Percentiles rank a stretch among this genome's conserved stretches.
These are phyloP conservation scores for Prunus armeniaca DNA, from an alignment of 306 rosid genomes.

Conservation along the genomic window DNA sequence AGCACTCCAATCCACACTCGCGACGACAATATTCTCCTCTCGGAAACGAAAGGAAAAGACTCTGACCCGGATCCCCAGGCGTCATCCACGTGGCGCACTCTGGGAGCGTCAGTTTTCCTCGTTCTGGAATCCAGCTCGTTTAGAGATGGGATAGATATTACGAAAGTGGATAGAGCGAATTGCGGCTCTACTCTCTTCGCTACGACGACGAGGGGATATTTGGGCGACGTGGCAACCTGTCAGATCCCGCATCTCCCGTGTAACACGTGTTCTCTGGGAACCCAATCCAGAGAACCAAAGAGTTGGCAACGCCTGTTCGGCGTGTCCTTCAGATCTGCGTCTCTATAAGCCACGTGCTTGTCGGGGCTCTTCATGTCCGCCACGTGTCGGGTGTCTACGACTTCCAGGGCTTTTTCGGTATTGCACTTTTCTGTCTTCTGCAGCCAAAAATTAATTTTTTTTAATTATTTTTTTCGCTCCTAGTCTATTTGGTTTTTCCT, in stretches of 20 bases:
- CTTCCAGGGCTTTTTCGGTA: slow-evolving; percentile 15
- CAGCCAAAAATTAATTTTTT: neutral
- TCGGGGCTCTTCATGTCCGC: neutral
- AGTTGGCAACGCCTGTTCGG: slow-evolving; percentile 23
- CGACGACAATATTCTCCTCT: neutral
- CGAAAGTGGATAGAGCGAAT: neutral
- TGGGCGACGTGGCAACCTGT: slow-evolving; percentile 18
- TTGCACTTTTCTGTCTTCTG: neutral
- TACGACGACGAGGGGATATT: neutral
- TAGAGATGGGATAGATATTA: neutral
- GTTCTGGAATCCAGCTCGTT: slow-evolving; percentile 1
- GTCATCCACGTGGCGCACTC: neutral
- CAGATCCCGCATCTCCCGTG: neutral
- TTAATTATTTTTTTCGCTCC: accelerated
- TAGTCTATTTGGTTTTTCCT: neutral
- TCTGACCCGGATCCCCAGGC: neutral
- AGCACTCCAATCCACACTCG: neutral
- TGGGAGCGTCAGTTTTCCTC: neutral
- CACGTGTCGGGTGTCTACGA: slow-evolving; percentile 34
- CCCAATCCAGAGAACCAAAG: slow-evolving; percentile 21
- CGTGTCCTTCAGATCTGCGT: slow-evolving; percentile 29
- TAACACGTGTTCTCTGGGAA: slow-evolving; percentile 40
- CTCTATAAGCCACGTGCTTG: slow-evolving; percentile 29
- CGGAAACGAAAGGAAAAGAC: neutral
- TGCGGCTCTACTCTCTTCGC: slow-evolving; percentile 4